Conservation (phyloP, 306 rosid genomes). For the Quercus dentata region DNA sequence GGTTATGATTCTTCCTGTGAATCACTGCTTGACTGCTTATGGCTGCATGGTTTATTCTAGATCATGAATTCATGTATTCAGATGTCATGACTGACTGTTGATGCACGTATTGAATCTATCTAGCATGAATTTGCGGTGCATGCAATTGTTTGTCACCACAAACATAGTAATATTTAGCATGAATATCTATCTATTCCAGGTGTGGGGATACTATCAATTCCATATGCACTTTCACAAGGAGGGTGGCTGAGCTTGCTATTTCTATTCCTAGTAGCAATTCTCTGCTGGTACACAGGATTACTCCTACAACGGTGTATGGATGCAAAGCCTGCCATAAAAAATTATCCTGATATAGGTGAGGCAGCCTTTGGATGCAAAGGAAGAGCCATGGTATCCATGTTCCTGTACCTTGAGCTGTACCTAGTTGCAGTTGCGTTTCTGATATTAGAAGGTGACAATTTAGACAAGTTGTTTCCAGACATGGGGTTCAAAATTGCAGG, state of each 20-base stretch:
- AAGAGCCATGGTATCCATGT: conserved; percentile 34
- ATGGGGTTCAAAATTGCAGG: conserved; percentile 29
- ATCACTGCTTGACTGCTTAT: not conserved
- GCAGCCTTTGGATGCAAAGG: conserved; percentile 62
- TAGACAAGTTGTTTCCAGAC: conserved; percentile 52
- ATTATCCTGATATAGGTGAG: conserved; percentile 63
- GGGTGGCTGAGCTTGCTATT: conserved; percentile 68
- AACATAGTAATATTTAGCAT: not conserved
- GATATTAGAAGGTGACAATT: conserved; percentile 67
- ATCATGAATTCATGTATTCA: not conserved
- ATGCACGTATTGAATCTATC: not conserved
- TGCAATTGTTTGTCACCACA: too few relatives aligned
- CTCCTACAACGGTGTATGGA: conserved; percentile 62
- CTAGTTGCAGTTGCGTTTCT: conserved; percentile 55
- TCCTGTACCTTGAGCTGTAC: conserved; percentile 50
- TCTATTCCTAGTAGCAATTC: conserved; percentile 39
- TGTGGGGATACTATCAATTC: conserved; percentile 72
- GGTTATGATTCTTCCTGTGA: not conserved
- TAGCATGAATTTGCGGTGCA: not conserved
- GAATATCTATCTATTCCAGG: conserved; percentile 28
- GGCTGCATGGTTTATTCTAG: not conserved
- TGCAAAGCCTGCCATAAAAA: conserved; percentile 28
- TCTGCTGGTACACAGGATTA: conserved; percentile 65
- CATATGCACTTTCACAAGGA: conserved; percentile 68
- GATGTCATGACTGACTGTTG: not conserved